Conservation (phyloP, 1,284 basidiomycete genomes). For the Boletus semigastroideus region DNA sequence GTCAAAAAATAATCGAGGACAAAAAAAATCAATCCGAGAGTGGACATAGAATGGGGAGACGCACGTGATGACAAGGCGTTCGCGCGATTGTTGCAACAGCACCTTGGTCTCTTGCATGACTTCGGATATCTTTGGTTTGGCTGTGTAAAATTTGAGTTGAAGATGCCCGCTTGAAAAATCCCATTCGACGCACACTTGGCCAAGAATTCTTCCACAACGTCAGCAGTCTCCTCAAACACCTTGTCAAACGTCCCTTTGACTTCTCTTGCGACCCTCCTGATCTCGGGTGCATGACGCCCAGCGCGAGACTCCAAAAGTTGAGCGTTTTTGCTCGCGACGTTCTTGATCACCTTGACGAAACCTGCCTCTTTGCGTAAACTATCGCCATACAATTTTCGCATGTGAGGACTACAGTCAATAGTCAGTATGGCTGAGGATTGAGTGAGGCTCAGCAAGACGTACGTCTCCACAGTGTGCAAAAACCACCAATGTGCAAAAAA, state of each 20-base stretch:
- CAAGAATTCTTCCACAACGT: constrained; percentile 90
- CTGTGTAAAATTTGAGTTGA: constrained; percentile 28
- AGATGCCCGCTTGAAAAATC: neutral
- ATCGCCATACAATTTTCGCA: constrained; percentile 93
- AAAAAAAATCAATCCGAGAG: neutral
- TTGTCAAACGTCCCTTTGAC: constrained; percentile 93
- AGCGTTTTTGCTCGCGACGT: constrained; percentile 81
- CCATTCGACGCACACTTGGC: constrained; percentile 67
- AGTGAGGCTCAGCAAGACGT: constrained; percentile 29
- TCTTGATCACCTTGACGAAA: constrained; percentile 94
- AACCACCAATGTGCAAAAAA: constrained; percentile 92
- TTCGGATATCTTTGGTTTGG: constrained; percentile 64
- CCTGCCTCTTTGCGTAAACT: constrained; percentile 93
- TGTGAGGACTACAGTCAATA: constrained; percentile 75
- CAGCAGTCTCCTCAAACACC: constrained; percentile 90
- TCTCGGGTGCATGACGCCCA: constrained; percentile 70
- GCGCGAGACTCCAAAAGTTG: constrained; percentile 67
- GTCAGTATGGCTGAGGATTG: neutral
- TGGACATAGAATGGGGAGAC: constrained; percentile 28
- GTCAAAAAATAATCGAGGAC: neutral
- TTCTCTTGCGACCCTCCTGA: constrained; percentile 81
- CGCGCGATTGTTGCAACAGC: constrained; percentile 87
- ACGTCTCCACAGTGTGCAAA: constrained; percentile 87
- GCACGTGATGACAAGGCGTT: constrained; percentile 86
- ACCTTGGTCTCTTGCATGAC: constrained; percentile 92